Conservation (phyloP, 1,284 basidiomycete species). For the Melampsora americana region DNA sequence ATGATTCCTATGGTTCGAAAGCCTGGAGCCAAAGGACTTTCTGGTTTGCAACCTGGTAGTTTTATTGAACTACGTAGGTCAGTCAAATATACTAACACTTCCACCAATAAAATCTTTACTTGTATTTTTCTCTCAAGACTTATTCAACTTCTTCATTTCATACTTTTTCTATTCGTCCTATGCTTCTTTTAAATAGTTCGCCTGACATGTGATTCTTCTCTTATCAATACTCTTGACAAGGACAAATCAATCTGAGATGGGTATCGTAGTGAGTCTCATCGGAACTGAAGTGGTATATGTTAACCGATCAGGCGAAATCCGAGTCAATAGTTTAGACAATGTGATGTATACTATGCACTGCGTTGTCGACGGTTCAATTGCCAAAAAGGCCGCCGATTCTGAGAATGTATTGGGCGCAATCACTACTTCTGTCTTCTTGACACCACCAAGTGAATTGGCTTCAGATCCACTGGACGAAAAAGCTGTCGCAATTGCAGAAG, state of each 20-base stretch:
- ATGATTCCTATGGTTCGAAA: too few relatives aligned
- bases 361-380: constrained; percentile 28
- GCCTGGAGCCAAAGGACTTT: constrained; percentile 40
- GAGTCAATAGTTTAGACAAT: constrained; percentile 42
- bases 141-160: background rate
- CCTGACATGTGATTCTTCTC: constrained; percentile 6
- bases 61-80: constrained; percentile 42
- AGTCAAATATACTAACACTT: constrained; percentile 4
- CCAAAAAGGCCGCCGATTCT: constrained; percentile 26
- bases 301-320: constrained; percentile 39
- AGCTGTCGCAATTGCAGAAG: constrained; percentile 6
- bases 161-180: background rate
- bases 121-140: background rate
- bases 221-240: constrained; percentile 3
- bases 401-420: constrained; percentile 13
- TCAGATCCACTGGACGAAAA: constrained; percentile 17
- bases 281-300: constrained; percentile 40
- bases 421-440: constrained; percentile 20
- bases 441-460: constrained; percentile 1
- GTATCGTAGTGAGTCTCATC: constrained; percentile 28
- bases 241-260: constrained; percentile 40
- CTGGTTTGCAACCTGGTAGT: constrained; percentile 36
- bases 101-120: background rate
- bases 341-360: constrained; percentile 43
- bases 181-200: background rate